Evolutionary conservation across 2,329 filamentous ascomycete genomes (phyloP).

Genomic region (Fonsecaea nubica): DNA sequence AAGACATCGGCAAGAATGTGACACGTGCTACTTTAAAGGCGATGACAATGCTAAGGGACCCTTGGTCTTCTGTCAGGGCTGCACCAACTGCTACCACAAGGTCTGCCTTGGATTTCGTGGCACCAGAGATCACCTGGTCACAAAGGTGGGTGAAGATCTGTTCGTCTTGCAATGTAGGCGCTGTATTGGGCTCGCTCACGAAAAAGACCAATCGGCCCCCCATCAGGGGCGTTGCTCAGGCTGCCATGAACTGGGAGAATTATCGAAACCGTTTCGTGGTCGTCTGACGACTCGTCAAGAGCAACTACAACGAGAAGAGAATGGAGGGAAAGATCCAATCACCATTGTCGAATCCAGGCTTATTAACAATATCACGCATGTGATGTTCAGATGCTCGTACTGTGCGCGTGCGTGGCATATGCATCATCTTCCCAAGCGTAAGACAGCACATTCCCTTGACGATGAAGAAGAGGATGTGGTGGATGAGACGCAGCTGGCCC

Average conservation of each 20-base stretch:
- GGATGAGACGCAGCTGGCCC: conserved; percentile 58
- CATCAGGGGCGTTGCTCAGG: conserved; percentile 73
- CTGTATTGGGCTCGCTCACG: conserved; percentile 73
- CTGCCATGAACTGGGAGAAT: conserved; percentile 69
- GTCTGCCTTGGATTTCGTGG: conserved; percentile 77
- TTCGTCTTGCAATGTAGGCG: conserved; percentile 91
- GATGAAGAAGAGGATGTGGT: conserved; percentile 45
- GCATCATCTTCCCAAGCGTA: conserved; percentile 72
- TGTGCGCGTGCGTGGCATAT: conserved; percentile 85
- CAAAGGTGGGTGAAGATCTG: conserved; percentile 75
- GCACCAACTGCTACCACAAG: conserved; percentile 82
- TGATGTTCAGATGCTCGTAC: conserved; percentile 80
- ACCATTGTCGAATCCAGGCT: conserved; percentile 66
- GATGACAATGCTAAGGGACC: conserved; percentile 66
- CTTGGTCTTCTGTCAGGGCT: conserved; percentile 89
- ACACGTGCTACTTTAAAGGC: conserved; percentile 68
- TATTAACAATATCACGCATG: conserved; percentile 75
- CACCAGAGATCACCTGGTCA: conserved; percentile 82
- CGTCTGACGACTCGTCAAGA: conserved; percentile 79
- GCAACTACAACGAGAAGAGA: conserved; percentile 79
- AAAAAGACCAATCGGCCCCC: conserved; percentile 74
- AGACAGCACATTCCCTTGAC: conserved; percentile 39
- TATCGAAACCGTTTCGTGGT: conserved; percentile 77
- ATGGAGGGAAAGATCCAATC: conserved; percentile 78
- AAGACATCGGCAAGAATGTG: conserved; percentile 74